Evolutionary conservation across 2,329 filamentous ascomycete genomes (phyloP).

Genomic region (Nectriaceae sp.): DNA sequence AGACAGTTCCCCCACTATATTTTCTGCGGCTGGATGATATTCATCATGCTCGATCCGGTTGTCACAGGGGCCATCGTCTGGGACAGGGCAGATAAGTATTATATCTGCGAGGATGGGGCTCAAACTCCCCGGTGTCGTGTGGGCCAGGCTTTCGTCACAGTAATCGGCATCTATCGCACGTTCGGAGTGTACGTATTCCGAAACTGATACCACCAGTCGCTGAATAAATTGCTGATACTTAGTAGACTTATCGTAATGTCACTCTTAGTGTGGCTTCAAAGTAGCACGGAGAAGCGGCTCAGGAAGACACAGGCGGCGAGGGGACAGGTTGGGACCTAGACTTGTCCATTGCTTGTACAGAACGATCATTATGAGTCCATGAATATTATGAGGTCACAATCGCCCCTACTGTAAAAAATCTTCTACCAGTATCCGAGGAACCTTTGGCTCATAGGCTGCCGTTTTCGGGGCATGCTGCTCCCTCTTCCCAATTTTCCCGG

Average conservation of each 20-base stretch:
- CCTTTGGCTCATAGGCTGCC: background rate
- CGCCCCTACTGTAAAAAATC: too few species aligned
- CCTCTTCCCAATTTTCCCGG: constrained; percentile 10
- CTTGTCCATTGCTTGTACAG: too few species aligned
- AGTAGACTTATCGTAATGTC: background rate
- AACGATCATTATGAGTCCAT: too few species aligned
- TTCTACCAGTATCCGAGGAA: background rate
- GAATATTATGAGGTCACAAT: too few species aligned
- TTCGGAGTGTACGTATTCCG: background rate
- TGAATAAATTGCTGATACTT: too few species aligned
- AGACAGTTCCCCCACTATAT: too few species aligned
- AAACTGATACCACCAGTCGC: background rate
- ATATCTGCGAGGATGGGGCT: background rate
- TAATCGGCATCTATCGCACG: background rate
- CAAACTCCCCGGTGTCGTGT: background rate
- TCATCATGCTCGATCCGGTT: background rate
- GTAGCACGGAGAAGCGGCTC: background rate
- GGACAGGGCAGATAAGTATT: background rate
- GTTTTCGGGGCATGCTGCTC: background rate
- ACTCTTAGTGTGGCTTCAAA: background rate
- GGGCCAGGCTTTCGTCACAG: background rate
- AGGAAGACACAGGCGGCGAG: background rate
- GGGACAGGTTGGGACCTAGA: too few species aligned
- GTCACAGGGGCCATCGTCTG: background rate
- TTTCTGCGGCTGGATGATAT: background rate